phyloP scores from a whole-genome alignment of 176 grass and related monocot species.

The Cenchrus fungigraminus region DNA sequence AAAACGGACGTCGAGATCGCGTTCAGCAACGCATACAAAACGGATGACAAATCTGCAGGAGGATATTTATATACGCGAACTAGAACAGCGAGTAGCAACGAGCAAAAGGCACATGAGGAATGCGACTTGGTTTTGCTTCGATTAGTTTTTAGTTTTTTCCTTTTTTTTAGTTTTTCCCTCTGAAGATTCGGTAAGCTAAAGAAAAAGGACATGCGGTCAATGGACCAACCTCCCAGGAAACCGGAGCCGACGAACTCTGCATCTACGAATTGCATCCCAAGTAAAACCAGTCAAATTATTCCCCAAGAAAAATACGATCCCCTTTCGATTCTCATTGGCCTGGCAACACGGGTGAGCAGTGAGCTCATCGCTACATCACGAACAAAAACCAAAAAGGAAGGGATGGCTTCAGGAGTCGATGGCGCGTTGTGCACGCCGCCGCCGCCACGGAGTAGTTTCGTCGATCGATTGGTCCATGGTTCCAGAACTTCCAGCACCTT shows the following conservation, averaged over 20 bases:
- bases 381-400: not conserved
- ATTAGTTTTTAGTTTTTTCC: not conserved
- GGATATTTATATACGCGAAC: not conserved
- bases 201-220: not conserved
- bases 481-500: not conserved
- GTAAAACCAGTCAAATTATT: slow-evolving; percentile 4
- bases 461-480: not conserved
- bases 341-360: too few species aligned
- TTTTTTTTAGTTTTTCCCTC: not conserved
- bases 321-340: not conserved
- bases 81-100: not conserved
- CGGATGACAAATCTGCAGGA: not conserved
- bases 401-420: not conserved
- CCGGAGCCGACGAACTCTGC: not conserved
- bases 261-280: slow-evolving; percentile 29
- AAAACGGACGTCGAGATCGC: not conserved
- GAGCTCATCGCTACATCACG: not conserved
- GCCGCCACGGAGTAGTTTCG: not conserved
- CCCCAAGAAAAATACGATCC: slow-evolving; percentile 8
- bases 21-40: not conserved
- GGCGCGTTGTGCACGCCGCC: not conserved
- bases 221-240: slow-evolving; percentile 27
- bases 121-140: not conserved
- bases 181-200: not conserved
- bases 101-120: not conserved